Evolutionary conservation across 2,329 filamentous ascomycete genomes (phyloP).

Genomic region (Fusarium pilosicola): DNA sequence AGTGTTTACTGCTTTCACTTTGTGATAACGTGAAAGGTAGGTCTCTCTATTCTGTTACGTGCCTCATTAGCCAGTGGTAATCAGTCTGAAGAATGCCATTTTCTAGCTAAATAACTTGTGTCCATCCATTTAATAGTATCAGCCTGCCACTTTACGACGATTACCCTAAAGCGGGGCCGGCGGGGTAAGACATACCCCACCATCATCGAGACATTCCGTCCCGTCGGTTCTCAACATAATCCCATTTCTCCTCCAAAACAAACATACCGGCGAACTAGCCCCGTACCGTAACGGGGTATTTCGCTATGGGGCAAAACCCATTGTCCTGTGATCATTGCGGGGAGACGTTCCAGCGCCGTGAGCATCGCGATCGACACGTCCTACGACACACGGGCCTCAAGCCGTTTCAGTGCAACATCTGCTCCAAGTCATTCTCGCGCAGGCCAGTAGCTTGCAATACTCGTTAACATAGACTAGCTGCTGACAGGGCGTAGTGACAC

Average conservation of each 20-base stretch:
- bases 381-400: background rate
- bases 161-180: background rate
- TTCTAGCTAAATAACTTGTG: rapidly evolving
- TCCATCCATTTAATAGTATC: background rate
- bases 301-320: background rate
- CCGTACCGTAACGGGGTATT: background rate
- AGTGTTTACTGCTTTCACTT: too few species aligned
- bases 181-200: background rate
- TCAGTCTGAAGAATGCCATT: rapidly evolving
- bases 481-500: background rate
- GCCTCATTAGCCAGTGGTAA: rapidly evolving
- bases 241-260: rapidly evolving
- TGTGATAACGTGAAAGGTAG: rapidly evolving
- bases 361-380: constrained; percentile 3
- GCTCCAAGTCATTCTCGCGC: background rate
- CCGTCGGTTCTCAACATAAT: background rate
- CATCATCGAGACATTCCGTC: rapidly evolving
- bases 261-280: background rate
- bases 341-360: background rate
- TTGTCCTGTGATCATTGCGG: background rate
- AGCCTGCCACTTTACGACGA: rapidly evolving
- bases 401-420: background rate
- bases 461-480: rapidly evolving
- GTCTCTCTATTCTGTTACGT: rapidly evolving
- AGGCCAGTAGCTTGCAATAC: background rate